A percentile compares a stretch with the other conserved stretches of the same genome.
Conservation (phyloP, 768 basidiomycete genomes). For the Termitomyces sp. region DNA sequence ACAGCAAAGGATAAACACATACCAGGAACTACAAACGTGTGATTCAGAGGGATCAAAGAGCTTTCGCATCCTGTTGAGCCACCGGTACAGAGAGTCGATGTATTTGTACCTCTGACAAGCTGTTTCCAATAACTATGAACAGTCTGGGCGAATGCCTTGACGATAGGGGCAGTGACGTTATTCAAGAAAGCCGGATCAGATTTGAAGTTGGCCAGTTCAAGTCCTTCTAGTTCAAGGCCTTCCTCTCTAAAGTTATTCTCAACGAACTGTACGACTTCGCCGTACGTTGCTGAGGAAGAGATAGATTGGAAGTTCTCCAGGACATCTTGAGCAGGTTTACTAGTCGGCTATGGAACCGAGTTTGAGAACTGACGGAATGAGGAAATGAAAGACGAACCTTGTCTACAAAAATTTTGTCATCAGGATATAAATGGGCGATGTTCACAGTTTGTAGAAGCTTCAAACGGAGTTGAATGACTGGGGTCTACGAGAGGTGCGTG, state of each 20-base stretch:
- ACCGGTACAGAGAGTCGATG: constrained; percentile 55
- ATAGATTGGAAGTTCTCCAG: constrained; percentile 62
- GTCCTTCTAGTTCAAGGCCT: constrained; percentile 74
- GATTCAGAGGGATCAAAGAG: constrained; percentile 84
- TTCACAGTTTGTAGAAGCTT: constrained; percentile 82
- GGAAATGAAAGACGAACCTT: constrained; percentile 30
- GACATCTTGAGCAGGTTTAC: constrained; percentile 59
- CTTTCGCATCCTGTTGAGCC: constrained; percentile 70
- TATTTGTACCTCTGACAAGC: constrained; percentile 74
- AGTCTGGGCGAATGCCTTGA: constrained; percentile 67
- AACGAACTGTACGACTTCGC: constrained; percentile 64
- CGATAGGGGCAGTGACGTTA: constrained; percentile 65
- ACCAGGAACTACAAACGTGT: constrained; percentile 90
- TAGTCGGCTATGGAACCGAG: constrained; percentile 58
- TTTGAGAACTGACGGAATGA: not conserved
- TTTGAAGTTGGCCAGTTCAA: constrained; percentile 60
- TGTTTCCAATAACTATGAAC: constrained; percentile 86
- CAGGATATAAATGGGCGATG: constrained; percentile 67
- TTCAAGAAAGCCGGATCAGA: constrained; percentile 62
- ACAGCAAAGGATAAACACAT: constrained; percentile 11
- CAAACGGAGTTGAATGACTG: not conserved
- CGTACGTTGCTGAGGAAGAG: constrained; percentile 52
- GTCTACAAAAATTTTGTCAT: constrained; percentile 90
- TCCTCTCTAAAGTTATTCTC: constrained; percentile 78
- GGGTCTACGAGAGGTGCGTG: not conserved